Percentiles rank a stretch among this genome's conserved stretches.
These are phyloP conservation scores for Verbena officinalis DNA, from an alignment of 257 asterid species.

Conservation along the genomic window DNA sequence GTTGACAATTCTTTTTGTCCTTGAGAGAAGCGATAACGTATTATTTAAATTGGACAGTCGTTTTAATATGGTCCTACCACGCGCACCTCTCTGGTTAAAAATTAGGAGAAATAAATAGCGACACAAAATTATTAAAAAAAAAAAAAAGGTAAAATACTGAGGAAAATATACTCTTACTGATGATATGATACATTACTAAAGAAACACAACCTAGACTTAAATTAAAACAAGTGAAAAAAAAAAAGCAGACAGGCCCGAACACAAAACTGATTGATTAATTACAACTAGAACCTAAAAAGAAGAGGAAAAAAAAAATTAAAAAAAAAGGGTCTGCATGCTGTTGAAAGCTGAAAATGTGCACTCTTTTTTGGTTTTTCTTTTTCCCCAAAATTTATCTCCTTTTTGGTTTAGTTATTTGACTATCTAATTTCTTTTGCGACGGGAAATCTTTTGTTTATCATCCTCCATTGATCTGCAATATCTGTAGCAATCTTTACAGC, in stretches of 20 bases:
- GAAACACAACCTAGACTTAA: slow-evolving; percentile 7
- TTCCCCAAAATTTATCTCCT: neutral
- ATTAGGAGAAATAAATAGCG: neutral
- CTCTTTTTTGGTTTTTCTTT: neutral
- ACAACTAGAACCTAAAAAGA: slow-evolving; percentile 28
- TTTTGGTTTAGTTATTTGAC: slow-evolving; percentile 8
- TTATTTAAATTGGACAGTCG: slow-evolving; percentile 14
- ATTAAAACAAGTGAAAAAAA: neutral
- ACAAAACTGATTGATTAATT: slow-evolving; percentile 63
- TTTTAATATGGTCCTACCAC: slow-evolving; percentile 27
- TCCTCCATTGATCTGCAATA: slow-evolving; percentile 60
- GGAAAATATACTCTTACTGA: slow-evolving; percentile 10
- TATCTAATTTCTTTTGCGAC: neutral
- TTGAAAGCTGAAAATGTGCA: neutral
- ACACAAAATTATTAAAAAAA: too few relatives aligned
- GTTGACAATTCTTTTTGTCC: slow-evolving; percentile 41
- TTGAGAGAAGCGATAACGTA: slow-evolving; percentile 22
- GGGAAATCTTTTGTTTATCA: slow-evolving; percentile 28
- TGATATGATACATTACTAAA: slow-evolving; percentile 24
- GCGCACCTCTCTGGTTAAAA: neutral
- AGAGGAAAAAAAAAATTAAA: neutral
- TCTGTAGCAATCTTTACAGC: slow-evolving; percentile 69
- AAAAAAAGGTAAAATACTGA: neutral
- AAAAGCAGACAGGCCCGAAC: slow-evolving; percentile 24
- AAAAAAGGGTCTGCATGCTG: slow-evolving; percentile 2